Percentiles rank a stretch among this genome's conserved stretches.
These are phyloP conservation scores for Ganoderma boninense DNA, from an alignment of 1,284 basidiomycete species.

Conservation along the genomic window DNA sequence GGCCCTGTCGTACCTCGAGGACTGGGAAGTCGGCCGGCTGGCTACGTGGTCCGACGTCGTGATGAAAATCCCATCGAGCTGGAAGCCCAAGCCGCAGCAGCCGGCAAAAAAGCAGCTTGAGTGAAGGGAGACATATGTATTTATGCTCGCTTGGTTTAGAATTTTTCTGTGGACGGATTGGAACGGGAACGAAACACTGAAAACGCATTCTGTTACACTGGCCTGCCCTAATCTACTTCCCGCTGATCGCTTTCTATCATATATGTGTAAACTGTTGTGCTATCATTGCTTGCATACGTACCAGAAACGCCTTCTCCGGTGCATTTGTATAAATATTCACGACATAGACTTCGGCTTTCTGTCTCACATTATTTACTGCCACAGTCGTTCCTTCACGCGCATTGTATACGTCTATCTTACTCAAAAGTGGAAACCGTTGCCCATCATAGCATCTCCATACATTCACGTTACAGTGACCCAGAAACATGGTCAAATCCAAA, in stretches of 20 bases:
- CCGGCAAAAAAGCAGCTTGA: constrained; percentile 35
- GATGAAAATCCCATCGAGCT: constrained; percentile 82
- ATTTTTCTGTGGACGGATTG: constrained; percentile 2
- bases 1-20: constrained; percentile 79
- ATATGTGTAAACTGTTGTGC: constrained; percentile 21
- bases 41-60: constrained; percentile 80
- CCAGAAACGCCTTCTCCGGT: background rate
- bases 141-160: background rate
- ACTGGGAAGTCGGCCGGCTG: constrained; percentile 84
- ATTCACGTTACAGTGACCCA: constrained; percentile 3
- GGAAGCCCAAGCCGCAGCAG: constrained; percentile 51
- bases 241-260: background rate
- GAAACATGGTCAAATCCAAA: constrained; percentile 2
- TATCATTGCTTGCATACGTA: constrained; percentile 5
- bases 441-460: constrained; percentile 3
- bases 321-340: constrained; percentile 21
- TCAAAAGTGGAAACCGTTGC: background rate
- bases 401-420: background rate
- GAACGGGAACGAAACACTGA: background rate
- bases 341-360: constrained; percentile 14
- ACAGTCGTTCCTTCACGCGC: background rate
- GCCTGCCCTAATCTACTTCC: background rate
- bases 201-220: background rate
- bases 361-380: background rate
- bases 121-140: constrained; percentile 16